phyloP scores from a whole-genome alignment of 768 basidiomycete species.

The Wakefieldia striispora region DNA sequence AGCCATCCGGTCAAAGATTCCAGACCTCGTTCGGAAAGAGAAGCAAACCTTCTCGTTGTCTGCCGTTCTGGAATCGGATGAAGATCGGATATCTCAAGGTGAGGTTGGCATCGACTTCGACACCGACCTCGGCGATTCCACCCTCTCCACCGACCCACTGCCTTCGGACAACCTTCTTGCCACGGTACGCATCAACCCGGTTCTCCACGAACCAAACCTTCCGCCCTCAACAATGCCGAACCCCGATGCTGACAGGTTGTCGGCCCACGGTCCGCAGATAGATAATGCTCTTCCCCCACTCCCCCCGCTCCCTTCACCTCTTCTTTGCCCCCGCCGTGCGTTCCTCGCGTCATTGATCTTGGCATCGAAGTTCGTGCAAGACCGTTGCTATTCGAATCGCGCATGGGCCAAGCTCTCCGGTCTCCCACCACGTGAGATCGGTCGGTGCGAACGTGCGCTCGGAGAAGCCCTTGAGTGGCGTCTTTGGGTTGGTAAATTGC shows the following conservation, averaged over 20 bases:
- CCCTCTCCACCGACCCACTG: conserved; percentile 3
- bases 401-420: conserved; percentile 97
- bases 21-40: conserved; percentile 57
- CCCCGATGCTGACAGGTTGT: conserved; percentile 9
- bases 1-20: conserved; percentile 70
- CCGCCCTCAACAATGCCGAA: conserved; percentile 18
- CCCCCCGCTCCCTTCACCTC: conserved; percentile 65
- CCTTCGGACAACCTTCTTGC: conserved; percentile 33
- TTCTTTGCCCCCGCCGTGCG: conserved; percentile 84
- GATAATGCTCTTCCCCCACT: conserved; percentile 30
- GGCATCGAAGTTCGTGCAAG: conserved; percentile 91
- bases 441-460: conserved; percentile 84
- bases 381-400: conserved; percentile 89
- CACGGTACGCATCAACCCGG: conserved; percentile 43
- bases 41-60: conserved; percentile 41
- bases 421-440: conserved; percentile 80
- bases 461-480: conserved; percentile 86
- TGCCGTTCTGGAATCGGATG: conserved; percentile 40
- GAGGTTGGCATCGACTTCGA: conserved; percentile 44
- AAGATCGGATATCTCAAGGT: conserved; percentile 41
- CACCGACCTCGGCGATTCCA: conserved; percentile 29
- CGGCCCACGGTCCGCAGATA: conserved; percentile 10
- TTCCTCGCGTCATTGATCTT: conserved; percentile 88
- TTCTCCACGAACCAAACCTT: conserved; percentile 14
- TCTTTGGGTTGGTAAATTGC: conserved; percentile 86